Conservation (phyloP, 495 filamentous ascomycete species). For the Symbiotaphrina buchneri region DNA sequence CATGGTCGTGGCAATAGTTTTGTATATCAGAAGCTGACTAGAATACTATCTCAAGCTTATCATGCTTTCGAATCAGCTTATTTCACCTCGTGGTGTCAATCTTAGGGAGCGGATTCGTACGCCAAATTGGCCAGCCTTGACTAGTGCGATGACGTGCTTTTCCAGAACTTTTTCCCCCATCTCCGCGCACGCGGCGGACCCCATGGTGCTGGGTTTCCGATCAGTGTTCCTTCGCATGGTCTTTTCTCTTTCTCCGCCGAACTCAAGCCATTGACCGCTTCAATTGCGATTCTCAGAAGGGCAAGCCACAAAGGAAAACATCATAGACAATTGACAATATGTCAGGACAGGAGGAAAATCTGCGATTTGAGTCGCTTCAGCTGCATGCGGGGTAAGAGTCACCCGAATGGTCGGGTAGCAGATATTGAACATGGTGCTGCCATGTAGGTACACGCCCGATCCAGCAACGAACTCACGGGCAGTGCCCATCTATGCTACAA, state of each 20-base stretch:
- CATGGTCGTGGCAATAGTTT: too few species aligned
- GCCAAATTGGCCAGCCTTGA: too few species aligned
- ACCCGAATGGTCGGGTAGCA: constrained; percentile 1
- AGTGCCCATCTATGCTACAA: constrained; percentile 90
- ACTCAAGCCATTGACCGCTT: not conserved
- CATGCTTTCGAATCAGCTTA: too few species aligned
- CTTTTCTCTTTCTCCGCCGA: not conserved
- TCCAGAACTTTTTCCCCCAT: too few species aligned
- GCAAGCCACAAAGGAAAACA: too few species aligned
- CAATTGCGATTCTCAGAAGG: not conserved
- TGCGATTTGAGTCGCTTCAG: constrained; percentile 79
- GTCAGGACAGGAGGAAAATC: constrained; percentile 7
- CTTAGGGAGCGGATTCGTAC: too few species aligned
- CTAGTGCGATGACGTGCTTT: too few species aligned
- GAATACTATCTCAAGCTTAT: too few species aligned
- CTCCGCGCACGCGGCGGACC: not conserved
- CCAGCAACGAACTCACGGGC: constrained; percentile 73
- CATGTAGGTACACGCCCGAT: constrained; percentile 56
- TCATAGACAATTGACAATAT: too few species aligned
- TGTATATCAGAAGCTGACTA: too few species aligned
- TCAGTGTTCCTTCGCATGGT: not conserved
- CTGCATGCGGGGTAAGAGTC: constrained; percentile 70
- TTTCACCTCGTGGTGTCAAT: too few species aligned
- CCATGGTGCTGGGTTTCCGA: not conserved
- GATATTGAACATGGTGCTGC: constrained; percentile 4